Evolutionary conservation across 371 early-diverging fungal genomes (phyloP), one percentile per base, ranked within the genome.

Genomic region (Mortierella sp.): DNA sequence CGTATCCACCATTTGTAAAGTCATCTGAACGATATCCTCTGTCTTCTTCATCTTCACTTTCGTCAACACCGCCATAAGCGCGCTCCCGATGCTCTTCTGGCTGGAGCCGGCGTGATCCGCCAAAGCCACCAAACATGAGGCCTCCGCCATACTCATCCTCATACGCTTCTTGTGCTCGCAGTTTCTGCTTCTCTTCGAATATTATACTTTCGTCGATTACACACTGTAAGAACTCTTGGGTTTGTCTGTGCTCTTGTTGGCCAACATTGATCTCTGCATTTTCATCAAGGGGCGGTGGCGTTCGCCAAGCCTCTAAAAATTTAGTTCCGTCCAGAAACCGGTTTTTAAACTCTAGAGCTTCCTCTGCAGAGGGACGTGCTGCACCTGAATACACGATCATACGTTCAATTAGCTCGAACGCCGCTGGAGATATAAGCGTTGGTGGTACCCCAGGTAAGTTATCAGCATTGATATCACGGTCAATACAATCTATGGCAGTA

Each of bases 351-450:
- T 39, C 62, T 14, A 79, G 47, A 14, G 72, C 71, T 10, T 67
- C 68, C 22, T 40, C n/a, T 4, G 79, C 79, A 18, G 75, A 64
- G 0, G 74, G 70, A 22, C 79, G 68, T 28, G 22, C 45, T 10
- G 74, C 20, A 14, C 75, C 68, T 39, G 79, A 79, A 60, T 74
- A 79, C 1, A 55, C 40, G n/a, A 79, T 39, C 75, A 79, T 61
- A 6, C 51, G 28, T 54, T 79, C 79, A 52, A 79, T 74, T 30
- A 79, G 26, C 24, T 64, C 61, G 30, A 79, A 68, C 10, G 72
- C 54, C 3, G 43, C 62, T 16, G 32, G n/a, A 18, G 73, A 68
- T n/a, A 77, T 66, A n/a, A 58, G n/a, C 10, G 69, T 55, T 20
- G 77, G 58, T 12, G 68, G 20, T 20, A 64, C 58, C 8, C 37